These are phyloP conservation scores for Zymoseptoria pseudotritici DNA, from an alignment of 2,329 filamentous ascomycete genomes.

Conservation along the genomic window DNA sequence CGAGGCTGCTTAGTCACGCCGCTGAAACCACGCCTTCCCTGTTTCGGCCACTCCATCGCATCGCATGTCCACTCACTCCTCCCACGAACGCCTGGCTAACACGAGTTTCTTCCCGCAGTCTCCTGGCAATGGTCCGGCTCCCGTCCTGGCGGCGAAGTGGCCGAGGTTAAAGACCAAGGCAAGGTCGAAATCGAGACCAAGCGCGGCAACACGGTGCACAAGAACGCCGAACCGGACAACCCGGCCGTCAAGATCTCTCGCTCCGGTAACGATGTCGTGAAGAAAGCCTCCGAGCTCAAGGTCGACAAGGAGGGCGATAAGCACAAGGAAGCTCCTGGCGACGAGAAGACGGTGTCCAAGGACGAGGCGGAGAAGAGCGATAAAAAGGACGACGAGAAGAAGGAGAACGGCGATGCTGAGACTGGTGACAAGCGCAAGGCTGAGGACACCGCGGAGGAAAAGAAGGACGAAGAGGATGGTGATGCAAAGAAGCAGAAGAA, in stretches of 20 bases:
- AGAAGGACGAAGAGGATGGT: conserved; percentile 32
- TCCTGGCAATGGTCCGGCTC: conserved; percentile 56
- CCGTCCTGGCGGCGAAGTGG: conserved; percentile 50
- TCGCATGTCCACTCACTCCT: background rate
- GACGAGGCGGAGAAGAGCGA: conserved; percentile 19
- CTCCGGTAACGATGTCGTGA: conserved; percentile 58
- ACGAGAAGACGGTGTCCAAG: conserved; percentile 19
- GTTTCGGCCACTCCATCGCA: background rate
- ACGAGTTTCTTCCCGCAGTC: conserved; percentile 37
- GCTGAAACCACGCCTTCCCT: conserved; percentile 3
- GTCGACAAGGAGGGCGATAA: conserved; percentile 44
- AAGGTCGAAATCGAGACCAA: conserved; percentile 55
- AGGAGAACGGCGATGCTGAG: conserved; percentile 24
- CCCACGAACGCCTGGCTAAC: conserved; percentile 5
- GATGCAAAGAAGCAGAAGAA: conserved; percentile 24
- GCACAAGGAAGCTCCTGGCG: conserved; percentile 30
- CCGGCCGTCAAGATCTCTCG: conserved; percentile 54
- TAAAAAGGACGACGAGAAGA: conserved; percentile 15
- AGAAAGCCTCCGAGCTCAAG: conserved; percentile 53
- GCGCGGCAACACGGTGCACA: conserved; percentile 53
- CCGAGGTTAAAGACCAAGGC: conserved; percentile 50
- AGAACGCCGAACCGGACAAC: conserved; percentile 55
- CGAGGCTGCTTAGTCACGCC: conserved; percentile 17
- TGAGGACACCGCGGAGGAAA: conserved; percentile 24
- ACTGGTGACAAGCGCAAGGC: conserved; percentile 27